Base-by-base conservation (phyloP, 306 rosid species). In the Arachis stenosperma region DNA sequence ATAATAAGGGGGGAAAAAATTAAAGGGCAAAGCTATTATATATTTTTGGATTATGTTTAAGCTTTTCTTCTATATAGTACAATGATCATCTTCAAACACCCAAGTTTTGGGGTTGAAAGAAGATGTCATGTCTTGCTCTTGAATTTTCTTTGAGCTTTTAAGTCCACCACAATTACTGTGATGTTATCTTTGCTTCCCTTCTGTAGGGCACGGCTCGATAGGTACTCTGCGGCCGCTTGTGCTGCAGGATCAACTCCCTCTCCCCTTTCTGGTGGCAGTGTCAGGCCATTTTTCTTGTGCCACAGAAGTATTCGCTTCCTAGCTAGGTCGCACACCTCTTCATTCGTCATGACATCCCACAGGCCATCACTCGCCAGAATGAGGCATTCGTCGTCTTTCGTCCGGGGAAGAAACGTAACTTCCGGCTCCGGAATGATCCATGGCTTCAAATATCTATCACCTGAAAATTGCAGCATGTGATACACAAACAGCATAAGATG, bases 371-470 rank as follows among this genome's bases (percentile, higher is more conserved):
- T 92, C 14, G 97, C 97, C 70, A 92, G 82, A 76, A 92, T 82
- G 69, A 92, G 93, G 75, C 97, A 92, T 40, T 92, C 93, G 0
- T 92, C 97, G 0, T 89, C 91, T 80, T 84, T 89, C 2, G 90
- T 76, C 14, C 97, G 88, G 12, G 96, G 91, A 81, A 92, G 52
- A 74, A 89, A 84, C 58, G 36, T 85, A 68, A 89, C 87, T 81
- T 92, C 97, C n/a, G 96, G 97, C n/a, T 92, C 97, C 1, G 96
- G 97, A 75, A 92, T 88, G 67, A 89, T 92, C 96, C 91, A 92
- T 7, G 97, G 97, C 79, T 92, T 92, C 84, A 92, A 77, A 84
- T 89, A 92, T 78, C 97, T 88, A 67, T 92, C 97, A 57, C 97
- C 97, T 92, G 90, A 74, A 86, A 81, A 54, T 70, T 67, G 40